These are phyloP conservation scores for Glonium stellatum DNA, from an alignment of 495 filamentous ascomycete genomes.

Conservation along the genomic window DNA sequence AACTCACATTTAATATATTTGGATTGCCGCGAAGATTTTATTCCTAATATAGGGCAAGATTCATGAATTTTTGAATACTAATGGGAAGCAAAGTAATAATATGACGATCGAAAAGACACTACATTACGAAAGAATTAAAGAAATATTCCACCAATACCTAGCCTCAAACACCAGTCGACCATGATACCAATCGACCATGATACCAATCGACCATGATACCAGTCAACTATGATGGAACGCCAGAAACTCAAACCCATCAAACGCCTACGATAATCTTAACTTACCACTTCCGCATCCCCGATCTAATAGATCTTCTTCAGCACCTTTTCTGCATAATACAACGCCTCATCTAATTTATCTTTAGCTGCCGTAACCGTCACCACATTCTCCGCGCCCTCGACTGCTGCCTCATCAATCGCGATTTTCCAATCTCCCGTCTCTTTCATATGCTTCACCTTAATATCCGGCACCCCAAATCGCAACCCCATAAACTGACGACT, in stretches of 20 bases:
- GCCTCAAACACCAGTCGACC: too few species aligned
- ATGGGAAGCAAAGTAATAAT: too few species aligned
- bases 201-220: too few species aligned
- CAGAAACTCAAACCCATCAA: not conserved
- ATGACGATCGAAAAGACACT: too few species aligned
- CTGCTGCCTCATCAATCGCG: not conserved
- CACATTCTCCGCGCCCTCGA: not conserved
- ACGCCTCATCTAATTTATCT: not conserved
- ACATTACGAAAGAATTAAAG: too few species aligned
- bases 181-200: too few species aligned
- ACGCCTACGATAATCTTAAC: not conserved
- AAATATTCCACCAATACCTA: too few species aligned
- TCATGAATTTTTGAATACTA: too few species aligned
- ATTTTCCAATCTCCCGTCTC: not conserved
- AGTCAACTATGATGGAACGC: not conserved
- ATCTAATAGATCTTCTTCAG: not conserved
- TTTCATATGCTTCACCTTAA: not conserved
- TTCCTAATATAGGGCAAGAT: too few species aligned
- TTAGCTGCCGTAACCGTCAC: not conserved
- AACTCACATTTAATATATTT: too few species aligned
- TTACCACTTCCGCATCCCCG: not conserved
- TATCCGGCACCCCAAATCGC: not conserved
- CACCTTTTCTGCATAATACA: not conserved
- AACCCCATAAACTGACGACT: not conserved
- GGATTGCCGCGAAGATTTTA: too few species aligned